Base-by-base conservation (phyloP, 495 filamentous ascomycete genomes). In the Hyphodiscus hymeniophilus region DNA sequence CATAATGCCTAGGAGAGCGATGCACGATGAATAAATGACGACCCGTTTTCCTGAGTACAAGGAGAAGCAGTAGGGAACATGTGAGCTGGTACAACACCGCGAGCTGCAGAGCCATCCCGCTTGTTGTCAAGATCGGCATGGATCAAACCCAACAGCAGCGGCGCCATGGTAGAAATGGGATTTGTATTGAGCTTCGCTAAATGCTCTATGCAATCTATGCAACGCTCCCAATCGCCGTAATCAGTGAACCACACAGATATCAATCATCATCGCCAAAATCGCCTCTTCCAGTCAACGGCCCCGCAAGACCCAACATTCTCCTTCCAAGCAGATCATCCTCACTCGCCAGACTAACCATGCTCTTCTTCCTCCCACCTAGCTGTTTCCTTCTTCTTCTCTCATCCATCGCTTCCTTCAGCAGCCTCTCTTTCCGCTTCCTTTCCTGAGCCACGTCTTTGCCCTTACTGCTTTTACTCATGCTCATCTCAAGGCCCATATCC, bases 291-390 rank as follows among this genome's bases (percentile, higher is more conserved):
- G 87, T 89, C 70, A 96, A 69, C 8, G 84, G 78, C 3, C 84
- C 80, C 6, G 86, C 81, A 21, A 97, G 62, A 5, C 85, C 87
- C 57, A 85, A 78, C 90, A 97, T 97, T 34, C 90, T 69, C 45
- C 90, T 69, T 6, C 82, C 80, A 12, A 97, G 62, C 46, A 96
- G 60, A 70, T 95, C 89, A 50, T 94, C 88, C 51, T 84, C 80
- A 59, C 87, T 94, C 23, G 79, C 80, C 24, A 95, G 65, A 62
- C 83, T 87, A 4, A 83, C 77, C 44, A 89, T 65, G 55, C 82
- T 47, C 57, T 67, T 66, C 54, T 48, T 24, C 34, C 51, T 34
- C 55, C 48, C 40, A 30, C 47, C 35, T 47, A 48, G 51, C 38
- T 44, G 43, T 45, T 54, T 48, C 5, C 50, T 24, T 17, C 47